Base-by-base conservation (phyloP, 495 filamentous ascomycete genomes). In the Penicillium verhagenii region DNA sequence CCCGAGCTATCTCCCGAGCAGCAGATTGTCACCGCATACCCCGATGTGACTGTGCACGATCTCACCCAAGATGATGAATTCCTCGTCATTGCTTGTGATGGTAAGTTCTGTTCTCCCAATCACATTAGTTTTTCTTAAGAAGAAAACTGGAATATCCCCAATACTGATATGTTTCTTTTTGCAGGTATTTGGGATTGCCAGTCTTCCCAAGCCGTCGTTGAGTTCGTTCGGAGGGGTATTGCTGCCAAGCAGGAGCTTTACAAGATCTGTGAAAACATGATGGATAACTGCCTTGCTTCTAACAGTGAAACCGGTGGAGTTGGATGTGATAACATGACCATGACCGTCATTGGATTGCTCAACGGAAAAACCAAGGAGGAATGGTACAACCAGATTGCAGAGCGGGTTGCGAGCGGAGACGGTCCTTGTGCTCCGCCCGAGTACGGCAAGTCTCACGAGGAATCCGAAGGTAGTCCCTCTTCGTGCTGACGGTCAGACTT, bases 241-340 rank as follows among this genome's bases (percentile, higher is more conserved):
- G 91, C 90, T 19, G 92, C 92, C 18, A 94, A 96, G 78, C 94
- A 98, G 74, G 86, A 92, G 26, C 82, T 98, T 18, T 83, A 89
- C 45, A 86, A 87, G 64, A 97, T 98, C 64, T 96, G 92, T 73
- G 94, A 98, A 78, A 98, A 98, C 77, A 95, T 98, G 91, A 98
- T 98, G 94, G 92, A 97, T 77, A 98, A 97, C 74, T 98, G 94
- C 69, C 82, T 97, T 50, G 90, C 94, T 25, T 92, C 91, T 47
- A 97, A 94, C 79, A 94, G 92, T 62, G 95, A 98, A 72, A 97
- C 94, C 38, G 94, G 94, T 28, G 94, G 94, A 40, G 94, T 98
- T 45, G 94, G 94, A 56, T 98, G 94, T 74, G 94, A 98, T 74
- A 98, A 98, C 78, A 98, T 98, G 94, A 98, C 94, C 59, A 96